Conservation (phyloP, 2,329 filamentous ascomycete species). For the Pseudogymnoascus sp. region DNA sequence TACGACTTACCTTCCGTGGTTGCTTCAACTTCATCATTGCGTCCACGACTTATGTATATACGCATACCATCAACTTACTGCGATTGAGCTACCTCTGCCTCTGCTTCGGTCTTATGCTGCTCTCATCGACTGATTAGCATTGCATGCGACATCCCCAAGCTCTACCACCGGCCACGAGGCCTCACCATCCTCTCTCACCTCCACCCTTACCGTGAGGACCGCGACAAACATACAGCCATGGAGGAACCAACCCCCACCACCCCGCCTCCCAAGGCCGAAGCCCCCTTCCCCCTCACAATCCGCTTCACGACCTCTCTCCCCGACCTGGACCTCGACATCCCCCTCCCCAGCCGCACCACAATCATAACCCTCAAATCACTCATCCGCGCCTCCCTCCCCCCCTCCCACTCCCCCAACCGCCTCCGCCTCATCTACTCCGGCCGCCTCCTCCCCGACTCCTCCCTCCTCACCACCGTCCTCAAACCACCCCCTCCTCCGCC, state of each 20-base stretch:
- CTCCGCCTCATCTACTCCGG: slow-evolving; percentile 87
- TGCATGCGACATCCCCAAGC: not conserved
- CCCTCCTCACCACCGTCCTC: slow-evolving; percentile 60
- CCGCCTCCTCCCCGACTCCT: slow-evolving; percentile 69
- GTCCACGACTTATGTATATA: not conserved
- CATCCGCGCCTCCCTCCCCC: slow-evolving; percentile 64
- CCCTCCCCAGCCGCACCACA: slow-evolving; percentile 59
- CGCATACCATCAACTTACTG: not conserved
- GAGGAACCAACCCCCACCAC: not conserved
- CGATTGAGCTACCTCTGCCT: not conserved
- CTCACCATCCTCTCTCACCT: not conserved
- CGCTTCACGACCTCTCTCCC: slow-evolving; percentile 82
- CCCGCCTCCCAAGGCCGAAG: not conserved
- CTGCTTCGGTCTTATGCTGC: not conserved
- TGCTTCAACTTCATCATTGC: not conserved
- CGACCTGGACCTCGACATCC: slow-evolving; percentile 72
- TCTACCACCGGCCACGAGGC: not conserved
- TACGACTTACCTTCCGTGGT: not conserved
- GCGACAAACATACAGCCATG: not conserved
- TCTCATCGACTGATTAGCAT: not conserved
- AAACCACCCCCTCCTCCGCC: slow-evolving; percentile 49
- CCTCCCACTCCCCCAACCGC: slow-evolving; percentile 54
- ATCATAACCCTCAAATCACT: slow-evolving; percentile 72
- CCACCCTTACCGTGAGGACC: not conserved
- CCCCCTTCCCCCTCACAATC: slow-evolving; percentile 66